Evolutionary conservation across 257 asterid species (phyloP).

Genomic region (Nicotiana benthamiana): DNA sequence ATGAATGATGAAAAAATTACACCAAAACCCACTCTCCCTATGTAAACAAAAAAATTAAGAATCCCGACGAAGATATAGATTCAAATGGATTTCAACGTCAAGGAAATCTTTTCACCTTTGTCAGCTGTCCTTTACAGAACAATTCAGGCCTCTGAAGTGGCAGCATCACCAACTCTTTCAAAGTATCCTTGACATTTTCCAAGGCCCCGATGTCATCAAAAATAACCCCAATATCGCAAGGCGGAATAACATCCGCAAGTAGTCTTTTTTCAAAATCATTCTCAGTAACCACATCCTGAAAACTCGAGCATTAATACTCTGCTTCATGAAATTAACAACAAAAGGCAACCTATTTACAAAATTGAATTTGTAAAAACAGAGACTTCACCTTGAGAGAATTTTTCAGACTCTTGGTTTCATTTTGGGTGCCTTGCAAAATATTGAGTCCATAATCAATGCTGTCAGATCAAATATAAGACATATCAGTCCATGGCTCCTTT

Average conservation of each 20-base stretch:
- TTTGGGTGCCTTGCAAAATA: constrained; percentile 64
- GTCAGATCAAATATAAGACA: constrained; percentile 19
- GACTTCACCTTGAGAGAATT: constrained; percentile 68
- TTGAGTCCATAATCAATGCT: constrained; percentile 68
- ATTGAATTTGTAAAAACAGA: not conserved
- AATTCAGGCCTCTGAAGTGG: constrained; percentile 87
- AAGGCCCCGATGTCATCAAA: constrained; percentile 86
- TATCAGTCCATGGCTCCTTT: not conserved
- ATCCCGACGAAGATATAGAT: not conserved
- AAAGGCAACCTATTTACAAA: not conserved
- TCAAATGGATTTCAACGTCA: not conserved
- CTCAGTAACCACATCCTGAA: constrained; percentile 78
- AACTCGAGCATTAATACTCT: constrained; percentile 5
- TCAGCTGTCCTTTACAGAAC: constrained; percentile 80
- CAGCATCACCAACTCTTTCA: constrained; percentile 87
- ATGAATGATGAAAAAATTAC: not conserved
- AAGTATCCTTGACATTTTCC: constrained; percentile 84
- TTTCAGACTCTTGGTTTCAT: constrained; percentile 64
- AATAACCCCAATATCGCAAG: constrained; percentile 80
- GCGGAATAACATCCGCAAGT: constrained; percentile 77
- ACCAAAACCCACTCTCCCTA: not conserved
- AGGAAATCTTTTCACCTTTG: constrained; percentile 42
- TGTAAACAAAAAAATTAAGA: not conserved
- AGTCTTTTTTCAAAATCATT: constrained; percentile 83
- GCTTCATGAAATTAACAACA: constrained; percentile 10